Evolutionary conservation across 345 rosid species (phyloP), one percentile per base, ranked within the genome.

Genomic region (Aethionema arabicum): DNA sequence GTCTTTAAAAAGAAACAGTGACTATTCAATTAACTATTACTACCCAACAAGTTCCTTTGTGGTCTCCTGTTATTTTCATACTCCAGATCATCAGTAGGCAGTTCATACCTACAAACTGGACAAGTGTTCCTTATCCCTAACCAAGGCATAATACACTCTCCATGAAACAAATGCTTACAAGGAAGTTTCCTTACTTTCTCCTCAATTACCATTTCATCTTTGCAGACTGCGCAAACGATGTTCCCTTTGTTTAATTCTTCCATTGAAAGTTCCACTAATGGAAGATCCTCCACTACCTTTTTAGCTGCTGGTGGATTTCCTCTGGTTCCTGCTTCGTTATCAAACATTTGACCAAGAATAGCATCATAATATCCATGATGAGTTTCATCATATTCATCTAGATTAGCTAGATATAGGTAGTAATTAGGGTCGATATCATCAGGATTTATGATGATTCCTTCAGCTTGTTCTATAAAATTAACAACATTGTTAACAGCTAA

Each of bases 111-210:
- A 64, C 85, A 81, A 65, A 81, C 75, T 0, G 85, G 85, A 43
- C 85, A 81, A 7, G 85, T 73, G 51, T 81, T 81, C 65, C 82
- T 61, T 33, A 81, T 65, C 49, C 65, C 77, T 43, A 81, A 53
- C 85, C 85, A 81, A 1, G 85, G 85, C 6, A 72, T 8, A 9
- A 81, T 81, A 68, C 85, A 81, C 0, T 78, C 85, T 39, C 71
- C 77, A 54, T 81, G 85, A 62, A 76, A 81, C 14, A 60, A 71
- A 71, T 81, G 85, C 6, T 13, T 41, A 76, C 85, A 81, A 62
- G 85, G 85, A 49, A 83, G 63, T 66, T 16, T 75, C 67, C 67
- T 75, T 12, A 72, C 78, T 66, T 54, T 62, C 71, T 73, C 83
- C 48, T 74, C 77, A 8, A 67, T 27, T 8, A 29, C 48, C 52